phyloP scores from a whole-genome alignment of 2,329 filamentous ascomycete genomes.

The Arthroderma sp. region DNA sequence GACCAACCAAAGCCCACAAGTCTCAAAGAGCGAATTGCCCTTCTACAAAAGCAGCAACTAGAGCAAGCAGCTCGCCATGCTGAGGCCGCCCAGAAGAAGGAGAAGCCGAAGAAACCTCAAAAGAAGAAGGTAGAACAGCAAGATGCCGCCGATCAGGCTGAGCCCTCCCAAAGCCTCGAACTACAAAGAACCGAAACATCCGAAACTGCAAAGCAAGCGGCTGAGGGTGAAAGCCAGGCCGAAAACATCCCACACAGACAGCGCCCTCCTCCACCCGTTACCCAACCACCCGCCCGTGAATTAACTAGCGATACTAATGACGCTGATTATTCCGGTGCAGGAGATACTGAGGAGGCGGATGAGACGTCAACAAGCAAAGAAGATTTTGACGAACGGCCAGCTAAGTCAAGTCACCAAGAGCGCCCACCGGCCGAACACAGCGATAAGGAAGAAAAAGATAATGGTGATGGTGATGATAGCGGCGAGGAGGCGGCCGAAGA shows the following conservation, averaged over 20 bases:
- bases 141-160: slow-evolving; percentile 15
- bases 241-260: slow-evolving; percentile 9
- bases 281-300: slow-evolving; percentile 36
- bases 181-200: slow-evolving; percentile 20
- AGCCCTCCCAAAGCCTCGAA: slow-evolving; percentile 15
- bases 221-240: slow-evolving; percentile 7
- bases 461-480: slow-evolving; percentile 40
- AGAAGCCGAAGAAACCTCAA: slow-evolving; percentile 67
- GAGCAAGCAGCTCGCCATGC: slow-evolving; percentile 77
- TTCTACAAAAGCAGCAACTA: slow-evolving; percentile 84
- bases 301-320: slow-evolving; percentile 50
- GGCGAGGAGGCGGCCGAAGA: slow-evolving; percentile 63
- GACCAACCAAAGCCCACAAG: slow-evolving; percentile 85
- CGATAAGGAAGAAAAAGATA: slow-evolving; percentile 32
- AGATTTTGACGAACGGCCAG: slow-evolving; percentile 51
- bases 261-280: slow-evolving; percentile 23
- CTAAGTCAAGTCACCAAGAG: slow-evolving; percentile 11
- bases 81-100: slow-evolving; percentile 65
- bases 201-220: slow-evolving; percentile 22
- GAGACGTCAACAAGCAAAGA: slow-evolving; percentile 57
- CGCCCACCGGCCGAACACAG: slow-evolving; percentile 34
- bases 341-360: slow-evolving; percentile 50
- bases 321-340: slow-evolving; percentile 51
- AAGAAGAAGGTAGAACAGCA: slow-evolving; percentile 48
- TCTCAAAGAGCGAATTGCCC: slow-evolving; percentile 85